phyloP scores from a whole-genome alignment of 75 land plant genomes.

The Sequoiadendron giganteum region DNA sequence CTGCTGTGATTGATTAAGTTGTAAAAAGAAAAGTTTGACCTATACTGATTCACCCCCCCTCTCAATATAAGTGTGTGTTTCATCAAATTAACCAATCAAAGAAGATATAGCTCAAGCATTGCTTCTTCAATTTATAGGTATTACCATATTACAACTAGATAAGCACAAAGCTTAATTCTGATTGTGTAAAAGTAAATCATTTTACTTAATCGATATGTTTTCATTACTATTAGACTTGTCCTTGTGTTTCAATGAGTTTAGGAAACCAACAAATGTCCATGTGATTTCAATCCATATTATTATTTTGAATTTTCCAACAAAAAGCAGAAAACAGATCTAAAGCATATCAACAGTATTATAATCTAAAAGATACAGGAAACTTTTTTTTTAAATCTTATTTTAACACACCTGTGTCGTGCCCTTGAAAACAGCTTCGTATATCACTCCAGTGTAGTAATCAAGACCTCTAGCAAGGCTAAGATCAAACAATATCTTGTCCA shows the following conservation, averaged over 20 bases:
- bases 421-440: conserved; percentile 88
- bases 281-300: not conserved
- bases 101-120: not conserved
- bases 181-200: not conserved
- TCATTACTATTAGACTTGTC: not conserved
- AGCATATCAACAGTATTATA: not conserved
- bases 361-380: not conserved
- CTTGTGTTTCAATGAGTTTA: not conserved
- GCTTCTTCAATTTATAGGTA: not conserved
- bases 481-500: conserved; percentile 74
- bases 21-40: too few relatives aligned
- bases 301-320: not conserved
- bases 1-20: too few relatives aligned
- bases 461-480: conserved; percentile 96
- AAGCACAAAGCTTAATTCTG: not conserved
- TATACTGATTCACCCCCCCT: too few relatives aligned
- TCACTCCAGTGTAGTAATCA: conserved; percentile 95
- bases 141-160: not conserved
- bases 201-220: not conserved
- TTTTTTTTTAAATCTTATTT: not conserved
- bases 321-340: not conserved
- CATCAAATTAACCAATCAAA: too few relatives aligned
- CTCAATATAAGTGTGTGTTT: too few relatives aligned
- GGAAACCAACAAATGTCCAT: not conserved
- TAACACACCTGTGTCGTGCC: conserved; percentile 70